These are phyloP conservation scores for Boletus insuetus DNA, from an alignment of 768 basidiomycete species.

Conservation along the genomic window DNA sequence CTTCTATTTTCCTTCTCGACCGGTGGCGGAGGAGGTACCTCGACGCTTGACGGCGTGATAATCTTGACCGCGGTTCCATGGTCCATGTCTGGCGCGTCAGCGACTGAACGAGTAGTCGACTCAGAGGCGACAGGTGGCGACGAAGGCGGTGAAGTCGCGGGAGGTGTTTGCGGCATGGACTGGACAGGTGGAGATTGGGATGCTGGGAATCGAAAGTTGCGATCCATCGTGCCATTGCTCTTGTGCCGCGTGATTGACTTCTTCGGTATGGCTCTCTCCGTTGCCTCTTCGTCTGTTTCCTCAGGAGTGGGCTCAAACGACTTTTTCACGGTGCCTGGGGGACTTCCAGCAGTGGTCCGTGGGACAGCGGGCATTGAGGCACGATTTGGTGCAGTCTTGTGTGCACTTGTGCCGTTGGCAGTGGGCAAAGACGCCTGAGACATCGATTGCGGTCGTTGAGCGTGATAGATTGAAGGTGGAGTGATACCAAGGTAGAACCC, in stretches of 20 bases:
- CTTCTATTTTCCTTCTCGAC: slow-evolving; percentile 64
- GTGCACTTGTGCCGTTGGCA: slow-evolving; percentile 27
- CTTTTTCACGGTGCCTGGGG: slow-evolving; percentile 36
- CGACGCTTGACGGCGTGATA: slow-evolving; percentile 61
- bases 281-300: slow-evolving; percentile 34
- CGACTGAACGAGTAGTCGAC: slow-evolving; percentile 8
- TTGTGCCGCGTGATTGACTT: slow-evolving; percentile 33
- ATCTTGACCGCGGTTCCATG: slow-evolving; percentile 28
- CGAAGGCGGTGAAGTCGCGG: slow-evolving; percentile 33
- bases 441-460: slow-evolving; percentile 68
- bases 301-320: slow-evolving; percentile 53
- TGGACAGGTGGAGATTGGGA: slow-evolving; percentile 14
- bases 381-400: slow-evolving; percentile 45
- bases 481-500: slow-evolving; percentile 76
- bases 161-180: slow-evolving; percentile 2
- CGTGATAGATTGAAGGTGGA: slow-evolving; percentile 39
- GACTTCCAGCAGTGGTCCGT: slow-evolving; percentile 40
- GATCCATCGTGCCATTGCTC: slow-evolving; percentile 76
- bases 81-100: slow-evolving; percentile 5
- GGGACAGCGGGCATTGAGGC: slow-evolving; percentile 67
- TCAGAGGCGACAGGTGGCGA: slow-evolving; percentile 23
- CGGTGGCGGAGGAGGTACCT: slow-evolving; percentile 78
- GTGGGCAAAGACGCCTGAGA: slow-evolving; percentile 60
- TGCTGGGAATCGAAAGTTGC: slow-evolving; percentile 66
- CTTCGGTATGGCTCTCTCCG: slow-evolving; percentile 26